A percentile compares a stretch with the other conserved stretches of the same genome.
Evolutionary conservation across 2,329 filamentous ascomycete species (phyloP).

Genomic region (Penicillium hordei): DNA sequence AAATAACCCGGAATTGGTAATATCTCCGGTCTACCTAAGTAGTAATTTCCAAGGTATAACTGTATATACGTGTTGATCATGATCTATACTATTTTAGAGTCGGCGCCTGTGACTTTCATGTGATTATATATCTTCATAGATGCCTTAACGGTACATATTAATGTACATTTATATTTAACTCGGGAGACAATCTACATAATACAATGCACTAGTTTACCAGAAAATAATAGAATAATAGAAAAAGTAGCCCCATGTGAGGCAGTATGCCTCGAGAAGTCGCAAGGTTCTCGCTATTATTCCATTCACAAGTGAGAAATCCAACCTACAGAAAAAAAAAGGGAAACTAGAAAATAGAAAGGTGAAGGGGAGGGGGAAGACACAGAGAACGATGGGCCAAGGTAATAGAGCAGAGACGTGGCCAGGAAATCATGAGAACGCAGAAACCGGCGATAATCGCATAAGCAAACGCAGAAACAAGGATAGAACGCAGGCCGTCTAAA

Average conservation of each 20-base stretch:
- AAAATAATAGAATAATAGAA: neutral
- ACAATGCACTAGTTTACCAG: neutral
- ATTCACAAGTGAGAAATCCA: slow-evolving; percentile 38
- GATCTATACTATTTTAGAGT: neutral
- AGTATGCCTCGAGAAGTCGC: slow-evolving; percentile 15
- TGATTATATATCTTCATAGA: neutral
- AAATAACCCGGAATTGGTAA: neutral
- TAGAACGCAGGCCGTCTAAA: slow-evolving; percentile 36
- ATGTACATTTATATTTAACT: too few relatives aligned
- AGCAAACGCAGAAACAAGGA: slow-evolving; percentile 29
- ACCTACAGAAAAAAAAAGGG: slow-evolving; percentile 28
- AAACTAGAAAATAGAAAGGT: slow-evolving; percentile 18
- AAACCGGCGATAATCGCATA: slow-evolving; percentile 31
- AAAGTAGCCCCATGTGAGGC: neutral
- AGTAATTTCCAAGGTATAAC: neutral
- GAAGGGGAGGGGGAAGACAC: slow-evolving; percentile 17
- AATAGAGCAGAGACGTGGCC: slow-evolving; percentile 6
- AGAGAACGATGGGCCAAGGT: slow-evolving; percentile 14
- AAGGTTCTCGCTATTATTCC: slow-evolving; percentile 40
- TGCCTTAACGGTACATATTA: neutral
- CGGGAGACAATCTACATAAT: neutral
- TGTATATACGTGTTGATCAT: neutral
- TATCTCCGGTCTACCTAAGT: neutral
- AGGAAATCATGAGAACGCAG: slow-evolving; percentile 21
- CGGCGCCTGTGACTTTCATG: slow-evolving; percentile 2